A percentile compares a stretch with the other conserved stretches of the same genome.
phyloP scores from a whole-genome alignment of 1,284 basidiomycete genomes.

The Takashimella tepidaria region DNA sequence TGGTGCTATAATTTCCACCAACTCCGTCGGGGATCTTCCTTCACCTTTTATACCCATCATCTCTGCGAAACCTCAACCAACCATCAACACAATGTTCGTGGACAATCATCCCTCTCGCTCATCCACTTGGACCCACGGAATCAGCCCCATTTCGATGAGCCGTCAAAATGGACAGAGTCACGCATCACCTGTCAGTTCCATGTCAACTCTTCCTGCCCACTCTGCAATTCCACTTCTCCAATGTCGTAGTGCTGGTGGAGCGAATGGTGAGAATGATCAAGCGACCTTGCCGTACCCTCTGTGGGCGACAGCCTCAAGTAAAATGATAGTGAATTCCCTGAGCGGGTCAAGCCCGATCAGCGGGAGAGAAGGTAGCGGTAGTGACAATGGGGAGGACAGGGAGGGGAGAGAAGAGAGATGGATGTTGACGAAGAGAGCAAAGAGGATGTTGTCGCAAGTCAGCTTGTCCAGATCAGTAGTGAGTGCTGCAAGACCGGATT shows the following conservation, averaged over 20 bases:
- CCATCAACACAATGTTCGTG: background rate
- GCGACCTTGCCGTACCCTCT: background rate
- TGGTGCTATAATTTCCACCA: background rate
- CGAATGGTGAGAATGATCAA: background rate
- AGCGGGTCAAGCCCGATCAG: no score
- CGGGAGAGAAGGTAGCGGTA: background rate
- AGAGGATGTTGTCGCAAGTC: constrained; percentile 1
- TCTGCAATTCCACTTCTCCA: constrained; percentile 2
- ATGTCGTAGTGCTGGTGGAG: background rate
- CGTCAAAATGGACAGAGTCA: no score
- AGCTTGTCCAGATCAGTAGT: background rate
- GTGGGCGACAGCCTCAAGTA: background rate
- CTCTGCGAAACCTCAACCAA: background rate
- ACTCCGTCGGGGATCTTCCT: background rate
- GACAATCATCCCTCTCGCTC: no score
- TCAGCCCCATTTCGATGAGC: no score
- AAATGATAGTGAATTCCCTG: background rate
- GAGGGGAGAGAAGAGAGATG: background rate
- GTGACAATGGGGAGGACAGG: background rate
- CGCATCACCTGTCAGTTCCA: background rate
- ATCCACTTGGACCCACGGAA: no score
- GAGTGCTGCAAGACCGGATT: constrained; percentile 29
- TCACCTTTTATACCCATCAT: no score
- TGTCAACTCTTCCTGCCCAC: background rate
- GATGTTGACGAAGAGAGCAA: constrained; percentile 1